Evolutionary conservation across 1,284 basidiomycete genomes (phyloP).

Genomic region (Sparassis latifolia): DNA sequence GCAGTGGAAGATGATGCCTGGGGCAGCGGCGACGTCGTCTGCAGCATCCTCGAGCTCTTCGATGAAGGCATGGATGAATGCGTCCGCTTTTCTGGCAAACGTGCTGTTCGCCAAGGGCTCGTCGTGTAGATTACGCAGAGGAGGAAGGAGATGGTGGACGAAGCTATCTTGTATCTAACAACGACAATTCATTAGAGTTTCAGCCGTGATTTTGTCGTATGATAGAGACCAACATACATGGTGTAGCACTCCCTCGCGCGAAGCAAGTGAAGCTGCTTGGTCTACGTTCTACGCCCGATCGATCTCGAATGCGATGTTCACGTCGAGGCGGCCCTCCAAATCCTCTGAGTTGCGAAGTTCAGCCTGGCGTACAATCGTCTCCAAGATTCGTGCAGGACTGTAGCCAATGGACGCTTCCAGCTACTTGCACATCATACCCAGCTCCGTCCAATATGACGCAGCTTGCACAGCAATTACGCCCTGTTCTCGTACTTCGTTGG

Average conservation of each 20-base stretch:
- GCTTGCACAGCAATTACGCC: slow-evolving; percentile 1
- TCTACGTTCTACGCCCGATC: slow-evolving; percentile 18
- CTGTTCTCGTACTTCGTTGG: slow-evolving; percentile 6
- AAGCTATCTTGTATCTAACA: slow-evolving; percentile 6
- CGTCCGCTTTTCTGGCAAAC: slow-evolving; percentile 15
- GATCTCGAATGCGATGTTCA: slow-evolving; percentile 13
- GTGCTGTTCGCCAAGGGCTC: slow-evolving; percentile 2
- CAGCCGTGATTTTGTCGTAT: not conserved
- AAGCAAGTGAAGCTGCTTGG: slow-evolving; percentile 13
- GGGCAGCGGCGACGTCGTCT: slow-evolving; percentile 14
- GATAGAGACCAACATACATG: slow-evolving; percentile 6
- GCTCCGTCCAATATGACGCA: slow-evolving; percentile 9
- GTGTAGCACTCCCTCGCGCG: slow-evolving; percentile 15
- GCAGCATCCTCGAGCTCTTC: slow-evolving; percentile 24
- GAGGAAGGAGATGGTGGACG: slow-evolving; percentile 8
- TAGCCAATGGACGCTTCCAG: slow-evolving; percentile 1
- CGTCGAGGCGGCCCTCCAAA: not conserved
- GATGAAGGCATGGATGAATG: slow-evolving; percentile 18
- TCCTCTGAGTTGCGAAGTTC: not conserved
- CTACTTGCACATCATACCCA: slow-evolving; percentile 6
- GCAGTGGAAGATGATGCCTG: not conserved
- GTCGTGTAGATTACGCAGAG: slow-evolving; percentile 7
- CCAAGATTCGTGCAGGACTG: not conserved
- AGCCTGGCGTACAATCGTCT: too few relatives aligned
- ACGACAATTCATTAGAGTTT: not conserved